A percentile compares a stretch with the other conserved stretches of the same genome.
Evolutionary conservation across 31 red algal species (phyloP).

Genomic region (Asparagopsis taxiformis): DNA sequence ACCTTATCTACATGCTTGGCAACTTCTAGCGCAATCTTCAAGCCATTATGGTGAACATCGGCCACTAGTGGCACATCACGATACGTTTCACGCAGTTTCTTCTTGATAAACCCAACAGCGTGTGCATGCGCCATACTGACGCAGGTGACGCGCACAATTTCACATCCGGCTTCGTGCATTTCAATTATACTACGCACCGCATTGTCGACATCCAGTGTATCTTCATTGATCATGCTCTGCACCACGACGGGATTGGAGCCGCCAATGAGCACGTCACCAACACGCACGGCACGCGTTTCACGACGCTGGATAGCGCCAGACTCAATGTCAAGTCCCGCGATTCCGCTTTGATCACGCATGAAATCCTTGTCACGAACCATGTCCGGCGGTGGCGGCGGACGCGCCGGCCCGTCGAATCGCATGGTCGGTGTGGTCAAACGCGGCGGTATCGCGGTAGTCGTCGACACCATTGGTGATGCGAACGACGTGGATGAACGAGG

Average conservation of each 20-base stretch:
- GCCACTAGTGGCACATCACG: slow-evolving; percentile 95
- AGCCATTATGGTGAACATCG: slow-evolving; percentile 96
- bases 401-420: slow-evolving; percentile 81
- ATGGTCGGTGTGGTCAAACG: slow-evolving; percentile 26
- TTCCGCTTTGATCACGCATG: slow-evolving; percentile 84
- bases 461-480: too few relatives aligned
- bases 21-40: slow-evolving; percentile 92
- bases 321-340: slow-evolving; percentile 63
- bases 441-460: neutral
- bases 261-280: slow-evolving; percentile 93
- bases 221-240: slow-evolving; percentile 99
- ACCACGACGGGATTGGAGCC: slow-evolving; percentile 91
- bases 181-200: slow-evolving; percentile 53
- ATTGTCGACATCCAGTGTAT: slow-evolving; percentile 88
- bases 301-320: slow-evolving; percentile 88
- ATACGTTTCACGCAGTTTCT: slow-evolving; percentile 73
- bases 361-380: slow-evolving; percentile 70
- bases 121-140: slow-evolving; percentile 83
- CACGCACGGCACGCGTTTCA: slow-evolving; percentile 82
- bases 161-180: slow-evolving; percentile 96
- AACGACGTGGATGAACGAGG: neutral
- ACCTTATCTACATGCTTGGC: slow-evolving; percentile 99
- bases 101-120: slow-evolving; percentile 86
- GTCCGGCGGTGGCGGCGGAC: slow-evolving; percentile 51
- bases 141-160: slow-evolving; percentile 95